Evolutionary conservation across 352 stramenopile species (phyloP).

Genomic region (Globisporangium spiculum): DNA sequence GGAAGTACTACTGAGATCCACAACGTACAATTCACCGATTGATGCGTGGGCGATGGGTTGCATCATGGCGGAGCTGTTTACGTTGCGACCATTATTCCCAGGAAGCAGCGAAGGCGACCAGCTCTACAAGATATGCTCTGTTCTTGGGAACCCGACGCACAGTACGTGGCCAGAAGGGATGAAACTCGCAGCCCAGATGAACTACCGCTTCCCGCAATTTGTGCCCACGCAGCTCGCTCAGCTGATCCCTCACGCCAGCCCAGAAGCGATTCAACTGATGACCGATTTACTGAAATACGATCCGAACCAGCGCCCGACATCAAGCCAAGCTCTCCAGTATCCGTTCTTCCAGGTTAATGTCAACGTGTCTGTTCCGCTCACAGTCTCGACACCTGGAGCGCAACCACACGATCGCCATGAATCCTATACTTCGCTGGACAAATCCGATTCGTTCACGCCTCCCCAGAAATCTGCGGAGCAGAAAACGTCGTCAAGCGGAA

Average conservation of each 20-base stretch:
- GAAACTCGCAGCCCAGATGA: constrained; percentile 94
- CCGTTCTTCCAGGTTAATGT: constrained; percentile 92
- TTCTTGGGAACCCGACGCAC: constrained; percentile 91
- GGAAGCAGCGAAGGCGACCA: constrained; percentile 96
- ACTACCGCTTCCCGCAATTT: constrained; percentile 95
- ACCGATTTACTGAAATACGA: constrained; percentile 92
- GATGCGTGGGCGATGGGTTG: constrained; percentile 97
- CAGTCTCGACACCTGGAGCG: constrained; percentile 54
- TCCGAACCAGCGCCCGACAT: constrained; percentile 91
- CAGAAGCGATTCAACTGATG: constrained; percentile 92
- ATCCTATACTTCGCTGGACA: constrained; percentile 26
- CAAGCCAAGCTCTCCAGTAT: constrained; percentile 93
- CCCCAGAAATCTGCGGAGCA: constrained; percentile 48
- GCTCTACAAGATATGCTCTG: constrained; percentile 96
- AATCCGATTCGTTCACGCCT: constrained; percentile 50
- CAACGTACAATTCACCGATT: constrained; percentile 96
- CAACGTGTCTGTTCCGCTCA: constrained; percentile 71
- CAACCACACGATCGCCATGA: constrained; percentile 49
- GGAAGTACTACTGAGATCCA: constrained; percentile 94
- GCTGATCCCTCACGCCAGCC: constrained; percentile 89
- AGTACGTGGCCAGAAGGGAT: constrained; percentile 93
- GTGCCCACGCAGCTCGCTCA: constrained; percentile 85
- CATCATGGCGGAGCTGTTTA: constrained; percentile 98
- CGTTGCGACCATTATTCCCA: constrained; percentile 95
- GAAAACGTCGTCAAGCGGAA: constrained; percentile 39